phyloP scores from a whole-genome alignment of 1,139 yeast species.

The Diutina sp. region DNA sequence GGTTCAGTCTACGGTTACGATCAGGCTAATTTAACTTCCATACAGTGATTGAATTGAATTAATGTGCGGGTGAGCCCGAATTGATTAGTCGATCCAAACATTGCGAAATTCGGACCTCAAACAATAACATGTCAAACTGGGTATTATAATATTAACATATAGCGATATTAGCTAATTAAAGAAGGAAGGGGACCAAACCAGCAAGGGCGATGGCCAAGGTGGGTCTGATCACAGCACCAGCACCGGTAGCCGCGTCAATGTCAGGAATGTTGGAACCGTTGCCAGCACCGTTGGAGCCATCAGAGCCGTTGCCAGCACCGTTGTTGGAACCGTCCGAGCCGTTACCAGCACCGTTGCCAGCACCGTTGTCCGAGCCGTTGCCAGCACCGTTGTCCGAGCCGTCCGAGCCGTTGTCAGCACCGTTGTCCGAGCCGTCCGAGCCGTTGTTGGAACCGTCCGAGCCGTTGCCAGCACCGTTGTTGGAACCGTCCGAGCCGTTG shows the following conservation, averaged over 20 bases:
- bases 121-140: not conserved
- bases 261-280: not conserved
- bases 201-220: not conserved
- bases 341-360: not conserved
- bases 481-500: not conserved
- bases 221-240: not conserved
- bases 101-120: too few relatives aligned
- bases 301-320: not conserved
- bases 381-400: not conserved
- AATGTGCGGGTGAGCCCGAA: too few relatives aligned
- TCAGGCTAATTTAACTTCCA: too few relatives aligned
- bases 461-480: not conserved
- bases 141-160: not conserved
- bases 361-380: not conserved
- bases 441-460: not conserved
- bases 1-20: too few relatives aligned
- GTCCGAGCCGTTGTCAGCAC: not conserved
- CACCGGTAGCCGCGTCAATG: not conserved
- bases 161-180: not conserved
- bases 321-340: not conserved
- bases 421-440: not conserved
- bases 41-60: too few relatives aligned
- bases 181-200: not conserved
- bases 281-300: not conserved
- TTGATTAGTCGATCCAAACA: too few relatives aligned